A percentile compares a stretch with the other conserved stretches of the same genome.
phyloP scores from a whole-genome alignment of 169 alveolate species.

The Plasmodium ovale region DNA sequence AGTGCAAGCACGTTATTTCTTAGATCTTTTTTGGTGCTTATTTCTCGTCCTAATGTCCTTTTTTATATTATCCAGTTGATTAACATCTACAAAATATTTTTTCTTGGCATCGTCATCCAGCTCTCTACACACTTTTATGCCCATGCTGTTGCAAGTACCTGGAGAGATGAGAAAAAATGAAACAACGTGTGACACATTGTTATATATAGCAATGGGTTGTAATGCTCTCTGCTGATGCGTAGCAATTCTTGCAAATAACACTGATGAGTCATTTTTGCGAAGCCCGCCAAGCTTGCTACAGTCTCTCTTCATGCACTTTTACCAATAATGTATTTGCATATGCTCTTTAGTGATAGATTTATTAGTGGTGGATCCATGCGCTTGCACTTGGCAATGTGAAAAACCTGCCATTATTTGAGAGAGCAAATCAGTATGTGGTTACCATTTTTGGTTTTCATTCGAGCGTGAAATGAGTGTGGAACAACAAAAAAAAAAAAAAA shows the following conservation, averaged over 20 bases:
- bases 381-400: conserved; percentile 89
- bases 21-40: conserved; percentile 71
- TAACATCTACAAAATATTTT: conserved; percentile 87
- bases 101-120: conserved; percentile 86
- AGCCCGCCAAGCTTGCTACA: conserved; percentile 74
- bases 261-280: neutral
- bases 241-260: neutral
- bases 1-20: too few relatives aligned
- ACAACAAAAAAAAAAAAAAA: neutral
- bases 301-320: conserved; percentile 44
- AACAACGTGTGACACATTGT: neutral
- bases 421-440: too few relatives aligned
- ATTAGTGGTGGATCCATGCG: conserved; percentile 90
- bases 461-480: neutral
- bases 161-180: neutral
- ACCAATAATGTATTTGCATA: conserved; percentile 81
- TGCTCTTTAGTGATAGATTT: conserved; percentile 82
- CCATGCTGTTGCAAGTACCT: conserved; percentile 88
- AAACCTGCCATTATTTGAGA: conserved; percentile 79
- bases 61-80: conserved; percentile 85
- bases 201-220: neutral
- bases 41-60: conserved; percentile 84
- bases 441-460: too few relatives aligned
- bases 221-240: neutral
- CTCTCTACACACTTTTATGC: conserved; percentile 83